Conservation (phyloP, 1,284 basidiomycete genomes). For the Ceratobasidium sp. region DNA sequence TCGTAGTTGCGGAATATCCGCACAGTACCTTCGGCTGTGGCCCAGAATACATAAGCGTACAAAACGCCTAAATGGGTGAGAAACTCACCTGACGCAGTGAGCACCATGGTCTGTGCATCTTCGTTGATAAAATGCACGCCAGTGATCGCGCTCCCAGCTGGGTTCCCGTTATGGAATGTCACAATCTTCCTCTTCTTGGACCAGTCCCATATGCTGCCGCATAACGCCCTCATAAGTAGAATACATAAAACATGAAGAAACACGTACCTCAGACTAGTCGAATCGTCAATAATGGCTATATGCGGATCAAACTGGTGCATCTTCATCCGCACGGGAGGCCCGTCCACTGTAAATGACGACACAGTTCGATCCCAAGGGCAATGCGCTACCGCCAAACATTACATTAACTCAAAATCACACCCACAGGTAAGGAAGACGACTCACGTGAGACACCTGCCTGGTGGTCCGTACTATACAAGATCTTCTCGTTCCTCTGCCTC, state of each 20-base stretch:
- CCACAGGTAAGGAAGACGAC: slow-evolving; percentile 50
- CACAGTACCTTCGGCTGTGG: slow-evolving; percentile 85
- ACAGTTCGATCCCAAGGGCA: slow-evolving; percentile 83
- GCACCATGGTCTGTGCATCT: slow-evolving; percentile 88
- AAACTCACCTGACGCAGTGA: slow-evolving; percentile 81
- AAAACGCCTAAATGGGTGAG: slow-evolving; percentile 11
- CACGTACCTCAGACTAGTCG: slow-evolving; percentile 81
- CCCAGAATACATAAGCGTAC: slow-evolving; percentile 4
- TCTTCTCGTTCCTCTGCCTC: slow-evolving; percentile 86
- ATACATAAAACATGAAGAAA: background rate
- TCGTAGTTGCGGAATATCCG: slow-evolving; percentile 90
- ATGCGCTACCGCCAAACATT: slow-evolving; percentile 51
- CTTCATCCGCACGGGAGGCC: slow-evolving; percentile 76
- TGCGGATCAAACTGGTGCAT: slow-evolving; percentile 95
- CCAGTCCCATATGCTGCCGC: slow-evolving; percentile 91
- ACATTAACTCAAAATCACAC: slow-evolving; percentile 13
- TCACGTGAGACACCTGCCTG: slow-evolving; percentile 75
- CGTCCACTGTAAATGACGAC: slow-evolving; percentile 71
- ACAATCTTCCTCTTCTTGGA: slow-evolving; percentile 76
- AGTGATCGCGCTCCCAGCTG: slow-evolving; percentile 82
- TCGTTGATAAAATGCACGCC: slow-evolving; percentile 95
- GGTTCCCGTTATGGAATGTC: slow-evolving; percentile 89
- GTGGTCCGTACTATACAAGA: slow-evolving; percentile 71
- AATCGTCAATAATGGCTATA: slow-evolving; percentile 84
- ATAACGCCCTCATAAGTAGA: background rate